Base-by-base conservation (phyloP, 2,329 filamentous ascomycete genomes). In the Penicillium thymicola region DNA sequence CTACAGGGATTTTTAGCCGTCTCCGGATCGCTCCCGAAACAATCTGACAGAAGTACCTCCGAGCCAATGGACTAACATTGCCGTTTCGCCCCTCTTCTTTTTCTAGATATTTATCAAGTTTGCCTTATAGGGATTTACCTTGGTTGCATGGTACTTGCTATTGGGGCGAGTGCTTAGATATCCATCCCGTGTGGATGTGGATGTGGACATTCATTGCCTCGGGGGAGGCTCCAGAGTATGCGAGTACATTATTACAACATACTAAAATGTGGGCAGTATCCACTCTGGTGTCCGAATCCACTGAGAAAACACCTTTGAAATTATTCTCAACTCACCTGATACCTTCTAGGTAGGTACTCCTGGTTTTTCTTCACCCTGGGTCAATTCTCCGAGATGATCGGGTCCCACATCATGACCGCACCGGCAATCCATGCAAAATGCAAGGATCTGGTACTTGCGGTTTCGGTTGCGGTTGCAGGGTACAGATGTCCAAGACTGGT, bases 131-230 rank as follows among this genome's bases (percentile, higher is more conserved):
- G 5, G 25, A 13, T 14, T 48, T 47, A 14, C 18, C 10, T 32
- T 30, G 18, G 6, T 43, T 25, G 16, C 40, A 36, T 14, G 13
- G 8, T 25, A 21, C 8, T 25, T 30, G 16, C 34, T n/a, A 30
- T 27, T 25, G 16, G 9, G 30, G 3, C 14, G 11, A 27, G 28
- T 16, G 11, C n/a, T 6, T 60, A 61, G 11, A 43, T 41, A 51
- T 58, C 61, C 58, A 51, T 59, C 59, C 58, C 51, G 50, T 52
- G 49, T 48, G 44, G 52, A 48, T 55, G 59, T 59, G 60, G 52
- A 46, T 54, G 59, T 58, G 60, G 52, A 46, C 51, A 54, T 46
- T 28, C 21, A 14, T 32, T 51, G 45, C 44, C 56, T 50, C 27
- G 23, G 45, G 30, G 25, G 44, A 25, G 38, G 44, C n/a, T 25